Evolutionary conservation across 495 filamentous ascomycete genomes (phyloP), one percentile per base, ranked within the genome.

Genomic region (Emericellopsis terricola): DNA sequence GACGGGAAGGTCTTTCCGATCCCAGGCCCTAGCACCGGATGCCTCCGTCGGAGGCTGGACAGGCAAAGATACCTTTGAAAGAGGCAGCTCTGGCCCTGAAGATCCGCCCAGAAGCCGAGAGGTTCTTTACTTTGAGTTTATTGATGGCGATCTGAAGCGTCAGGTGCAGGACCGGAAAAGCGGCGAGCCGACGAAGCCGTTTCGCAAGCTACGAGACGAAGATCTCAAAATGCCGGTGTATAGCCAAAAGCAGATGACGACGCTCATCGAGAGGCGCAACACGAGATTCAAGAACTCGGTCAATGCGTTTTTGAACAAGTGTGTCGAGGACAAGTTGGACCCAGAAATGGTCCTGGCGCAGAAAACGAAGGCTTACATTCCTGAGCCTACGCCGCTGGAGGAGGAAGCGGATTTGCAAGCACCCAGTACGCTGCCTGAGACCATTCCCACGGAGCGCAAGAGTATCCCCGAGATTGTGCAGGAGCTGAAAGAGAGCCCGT

Each of bases 141-240:
- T 91, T 15, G 89, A 94, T 48, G 89, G 74, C 2, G 87, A 94
- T 46, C 56, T 97, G 33, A 94, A 85, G 55, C 64, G 79, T 29
- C 73, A 91, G 48, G 76, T 81, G 1, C 60, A 66, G 27, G 53
- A 76, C 50, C 59, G 65, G 28, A 78, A 77, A 42, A 82, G 76
- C 3, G 78, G 78, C 6, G 78, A 84, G 45, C 61, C 74, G 3
- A 65, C 62, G 1, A 76, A 75, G 26, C 64, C 80, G 2, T 65
- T 52, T 15, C 64, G 66, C 37, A 73, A 64, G 44, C 62, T 78
- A 39, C 65, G 67, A 40, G 66, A 83, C 26, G 84, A 94, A 43
- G 73, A 85, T 34, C 43, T 94, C 48, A 91, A 81, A 55, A 89
- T 94, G 80, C 89, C 89, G 1, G 81, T 92, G 13, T 92, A 71